These are phyloP conservation scores for Rugonectria rugulosa DNA, from an alignment of 2,329 filamentous ascomycete genomes.

Conservation along the genomic window DNA sequence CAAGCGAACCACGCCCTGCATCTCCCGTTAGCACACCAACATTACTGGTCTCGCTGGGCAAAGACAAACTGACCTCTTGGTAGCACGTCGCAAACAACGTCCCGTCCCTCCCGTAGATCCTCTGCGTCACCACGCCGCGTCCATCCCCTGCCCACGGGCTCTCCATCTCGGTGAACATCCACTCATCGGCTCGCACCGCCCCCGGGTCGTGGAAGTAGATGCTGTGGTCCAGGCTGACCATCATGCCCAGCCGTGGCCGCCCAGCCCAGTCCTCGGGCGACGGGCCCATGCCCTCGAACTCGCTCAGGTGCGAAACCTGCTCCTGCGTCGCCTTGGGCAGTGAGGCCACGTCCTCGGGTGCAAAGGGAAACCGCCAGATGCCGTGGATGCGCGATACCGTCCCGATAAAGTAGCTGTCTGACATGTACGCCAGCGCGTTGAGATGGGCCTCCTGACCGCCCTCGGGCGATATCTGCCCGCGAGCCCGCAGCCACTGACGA, in stretches of 20 bases:
- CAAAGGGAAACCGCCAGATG: constrained; percentile 75
- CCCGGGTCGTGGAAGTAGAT: constrained; percentile 73
- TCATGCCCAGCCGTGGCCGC: constrained; percentile 77
- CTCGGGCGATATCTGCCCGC: constrained; percentile 74
- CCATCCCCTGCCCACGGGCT: constrained; percentile 83
- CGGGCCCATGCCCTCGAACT: constrained; percentile 50
- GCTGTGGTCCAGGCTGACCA: constrained; percentile 81
- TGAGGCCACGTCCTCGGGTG: constrained; percentile 60
- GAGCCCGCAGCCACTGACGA: constrained; percentile 76
- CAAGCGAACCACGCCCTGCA: constrained; percentile 61
- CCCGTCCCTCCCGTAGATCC: constrained; percentile 75
- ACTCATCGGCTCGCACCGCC: constrained; percentile 69
- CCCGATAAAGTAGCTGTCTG: constrained; percentile 91
- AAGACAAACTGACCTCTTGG: constrained; percentile 68
- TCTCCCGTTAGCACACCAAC: constrained; percentile 29
- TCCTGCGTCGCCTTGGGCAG: constrained; percentile 52
- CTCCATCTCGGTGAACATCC: constrained; percentile 83
- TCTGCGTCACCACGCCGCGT: constrained; percentile 77
- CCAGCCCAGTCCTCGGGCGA: constrained; percentile 56
- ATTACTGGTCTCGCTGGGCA: not conserved
- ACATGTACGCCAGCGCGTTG: constrained; percentile 90
- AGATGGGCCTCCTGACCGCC: constrained; percentile 85
- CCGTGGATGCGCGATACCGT: constrained; percentile 83
- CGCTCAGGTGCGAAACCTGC: constrained; percentile 48
- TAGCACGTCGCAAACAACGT: constrained; percentile 79